Percentiles rank a stretch among this genome's conserved stretches.
Conservation (phyloP, 2,329 filamentous ascomycete species). For the Colletotrichum camelliae region DNA sequence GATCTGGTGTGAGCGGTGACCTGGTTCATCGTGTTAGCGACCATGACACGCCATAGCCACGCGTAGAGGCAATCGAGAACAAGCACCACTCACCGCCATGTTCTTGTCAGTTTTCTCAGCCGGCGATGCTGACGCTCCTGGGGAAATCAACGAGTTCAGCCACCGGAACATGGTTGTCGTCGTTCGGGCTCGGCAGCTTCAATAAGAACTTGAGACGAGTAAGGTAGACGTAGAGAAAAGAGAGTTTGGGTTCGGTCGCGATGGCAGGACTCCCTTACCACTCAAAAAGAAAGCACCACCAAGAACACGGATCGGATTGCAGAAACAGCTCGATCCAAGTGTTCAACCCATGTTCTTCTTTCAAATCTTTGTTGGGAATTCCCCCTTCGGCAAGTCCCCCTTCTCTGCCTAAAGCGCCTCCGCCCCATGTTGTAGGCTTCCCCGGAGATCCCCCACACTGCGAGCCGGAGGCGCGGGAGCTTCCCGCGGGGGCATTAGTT, state of each 20-base stretch:
- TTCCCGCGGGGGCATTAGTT: neutral
- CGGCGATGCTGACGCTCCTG: neutral
- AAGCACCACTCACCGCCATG: neutral
- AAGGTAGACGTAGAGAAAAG: neutral
- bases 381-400: neutral
- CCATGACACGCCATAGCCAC: neutral
- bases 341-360: conserved; percentile 6
- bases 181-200: neutral
- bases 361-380: neutral
- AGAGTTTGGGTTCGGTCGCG: neutral
- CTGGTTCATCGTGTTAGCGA: neutral
- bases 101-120: neutral
- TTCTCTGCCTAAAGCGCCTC: neutral
- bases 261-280: neutral
- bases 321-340: neutral
- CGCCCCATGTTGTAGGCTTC: neutral
- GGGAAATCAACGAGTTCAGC: neutral
- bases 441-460: conserved; percentile 18
- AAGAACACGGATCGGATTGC: neutral
- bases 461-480: neutral
- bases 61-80: neutral
- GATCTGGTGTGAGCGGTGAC: conserved; percentile 1
- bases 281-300: neutral
- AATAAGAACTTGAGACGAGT: neutral
- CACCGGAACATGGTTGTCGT: neutral